phyloP scores from a whole-genome alignment of 768 basidiomycete species.

The Lentinula lateritia region DNA sequence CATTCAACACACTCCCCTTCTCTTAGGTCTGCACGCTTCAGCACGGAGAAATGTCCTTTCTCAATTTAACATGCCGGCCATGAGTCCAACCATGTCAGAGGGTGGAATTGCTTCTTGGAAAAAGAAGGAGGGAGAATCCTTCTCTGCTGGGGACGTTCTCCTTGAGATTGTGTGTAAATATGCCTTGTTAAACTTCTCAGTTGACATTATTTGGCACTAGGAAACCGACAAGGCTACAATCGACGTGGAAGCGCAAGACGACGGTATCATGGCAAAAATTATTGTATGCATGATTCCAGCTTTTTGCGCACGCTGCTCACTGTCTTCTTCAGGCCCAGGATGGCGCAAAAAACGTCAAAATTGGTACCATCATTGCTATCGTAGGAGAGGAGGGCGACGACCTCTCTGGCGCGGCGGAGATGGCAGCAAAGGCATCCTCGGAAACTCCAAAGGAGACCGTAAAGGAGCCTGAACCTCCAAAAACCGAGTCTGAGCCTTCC shows the following conservation, averaged over 20 bases:
- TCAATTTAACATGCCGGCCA: conserved; percentile 94
- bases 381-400: conserved; percentile 95
- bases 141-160: conserved; percentile 86
- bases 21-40: conserved; percentile 77
- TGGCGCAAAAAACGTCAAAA: conserved; percentile 81
- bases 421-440: conserved; percentile 61
- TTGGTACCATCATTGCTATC: conserved; percentile 89
- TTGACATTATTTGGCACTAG: conserved; percentile 33
- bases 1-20: background rate
- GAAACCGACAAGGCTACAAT: conserved; percentile 99
- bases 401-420: conserved; percentile 69
- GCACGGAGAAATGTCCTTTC: conserved; percentile 72
- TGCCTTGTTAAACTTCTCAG: background rate
- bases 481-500: conserved; percentile 27
- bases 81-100: conserved; percentile 99
- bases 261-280: conserved; percentile 95
- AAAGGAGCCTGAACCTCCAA: conserved; percentile 34
- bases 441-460: conserved; percentile 30
- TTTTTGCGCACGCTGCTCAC: background rate
- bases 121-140: conserved; percentile 91
- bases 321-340: conserved; percentile 53
- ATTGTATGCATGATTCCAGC: conserved; percentile 54
- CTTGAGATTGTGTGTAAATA: conserved; percentile 78
- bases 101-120: conserved; percentile 98
- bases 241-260: conserved; percentile 98